These are phyloP conservation scores for Monosporozyma solicola DNA, from an alignment of 805 yeast species.

Conservation along the genomic window DNA sequence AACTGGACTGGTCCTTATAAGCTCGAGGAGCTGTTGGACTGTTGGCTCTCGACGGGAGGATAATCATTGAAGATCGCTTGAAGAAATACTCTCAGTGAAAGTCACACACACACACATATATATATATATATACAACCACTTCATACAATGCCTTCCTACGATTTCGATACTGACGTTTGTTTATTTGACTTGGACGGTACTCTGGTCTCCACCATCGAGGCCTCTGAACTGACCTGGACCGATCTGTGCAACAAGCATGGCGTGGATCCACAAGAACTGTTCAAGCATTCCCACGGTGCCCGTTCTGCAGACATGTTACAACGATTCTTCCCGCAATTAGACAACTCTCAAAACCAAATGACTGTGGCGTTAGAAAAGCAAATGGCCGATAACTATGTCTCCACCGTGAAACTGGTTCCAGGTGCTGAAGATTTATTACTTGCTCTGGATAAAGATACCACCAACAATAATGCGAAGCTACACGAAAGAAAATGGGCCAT, in stretches of 20 bases:
- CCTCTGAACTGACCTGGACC: conserved; percentile 69
- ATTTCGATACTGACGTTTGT: conserved; percentile 10
- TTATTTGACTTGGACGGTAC: conserved; percentile 82
- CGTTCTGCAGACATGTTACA: conserved; percentile 63
- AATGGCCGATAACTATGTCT: conserved; percentile 57
- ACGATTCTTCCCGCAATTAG: conserved; percentile 60
- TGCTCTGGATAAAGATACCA: conserved; percentile 34
- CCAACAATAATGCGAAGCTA: conserved; percentile 3
- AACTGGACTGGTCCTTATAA: too few relatives aligned
- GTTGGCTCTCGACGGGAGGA: too few relatives aligned
- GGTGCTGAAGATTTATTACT: conserved; percentile 57
- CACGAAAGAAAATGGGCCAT: conserved; percentile 59
- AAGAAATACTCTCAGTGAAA: too few relatives aligned
- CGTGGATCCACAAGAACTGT: conserved; percentile 54
- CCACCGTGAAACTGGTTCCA: conserved; percentile 56
- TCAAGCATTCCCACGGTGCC: conserved; percentile 65
- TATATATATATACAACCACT: not conserved
- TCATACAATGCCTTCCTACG: not conserved
- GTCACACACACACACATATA: not conserved
- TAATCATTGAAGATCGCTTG: too few relatives aligned
- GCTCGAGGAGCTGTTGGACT: not conserved
- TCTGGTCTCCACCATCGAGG: conserved; percentile 62
- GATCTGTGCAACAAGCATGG: conserved; percentile 46
- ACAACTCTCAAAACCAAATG: conserved; percentile 40
- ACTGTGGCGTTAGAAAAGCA: conserved; percentile 52